Conservation (phyloP, 495 filamentous ascomycete species). For the Staphylotrichum tortipilum region DNA sequence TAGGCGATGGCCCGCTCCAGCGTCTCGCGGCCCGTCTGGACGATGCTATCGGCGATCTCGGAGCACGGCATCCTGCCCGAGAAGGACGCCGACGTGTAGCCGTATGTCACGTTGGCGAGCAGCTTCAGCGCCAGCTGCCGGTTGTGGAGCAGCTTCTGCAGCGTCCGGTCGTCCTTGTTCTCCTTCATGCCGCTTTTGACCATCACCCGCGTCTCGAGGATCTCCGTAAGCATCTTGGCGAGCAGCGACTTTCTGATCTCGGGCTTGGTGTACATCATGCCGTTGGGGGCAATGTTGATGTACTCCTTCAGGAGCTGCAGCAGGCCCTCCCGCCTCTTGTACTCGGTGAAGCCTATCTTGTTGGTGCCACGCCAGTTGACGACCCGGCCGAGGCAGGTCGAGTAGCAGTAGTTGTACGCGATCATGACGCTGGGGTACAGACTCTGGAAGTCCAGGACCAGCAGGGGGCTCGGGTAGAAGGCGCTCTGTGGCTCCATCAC, state of each 20-base stretch:
- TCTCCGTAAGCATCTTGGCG: constrained; percentile 94
- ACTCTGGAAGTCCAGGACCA: constrained; percentile 94
- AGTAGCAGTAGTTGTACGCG: constrained; percentile 98
- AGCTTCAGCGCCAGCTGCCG: constrained; percentile 92
- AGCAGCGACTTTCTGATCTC: constrained; percentile 81
- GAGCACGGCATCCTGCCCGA: constrained; percentile 96
- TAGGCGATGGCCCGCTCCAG: constrained; percentile 87
- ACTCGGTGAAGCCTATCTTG: constrained; percentile 92
- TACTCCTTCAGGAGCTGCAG: constrained; percentile 73
- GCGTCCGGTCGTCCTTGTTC: constrained; percentile 78
- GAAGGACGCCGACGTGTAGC: constrained; percentile 92
- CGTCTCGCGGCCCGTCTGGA: constrained; percentile 89
- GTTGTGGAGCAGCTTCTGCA: constrained; percentile 88
- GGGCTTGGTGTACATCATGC: constrained; percentile 87
- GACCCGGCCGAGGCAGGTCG: constrained; percentile 84
- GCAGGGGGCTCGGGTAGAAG: constrained; percentile 81
- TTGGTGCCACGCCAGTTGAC: constrained; percentile 78
- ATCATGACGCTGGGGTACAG: constrained; percentile 98
- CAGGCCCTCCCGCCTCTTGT: constrained; percentile 62
- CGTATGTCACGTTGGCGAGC: constrained; percentile 96
- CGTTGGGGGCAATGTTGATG: constrained; percentile 91
- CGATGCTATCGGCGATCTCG: constrained; percentile 97
- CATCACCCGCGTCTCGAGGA: constrained; percentile 95
- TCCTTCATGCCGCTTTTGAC: constrained; percentile 95
- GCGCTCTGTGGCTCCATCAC: constrained; percentile 97